These are phyloP conservation scores for Lachnellula suecica DNA, from an alignment of 2,329 filamentous ascomycete species.

Conservation along the genomic window DNA sequence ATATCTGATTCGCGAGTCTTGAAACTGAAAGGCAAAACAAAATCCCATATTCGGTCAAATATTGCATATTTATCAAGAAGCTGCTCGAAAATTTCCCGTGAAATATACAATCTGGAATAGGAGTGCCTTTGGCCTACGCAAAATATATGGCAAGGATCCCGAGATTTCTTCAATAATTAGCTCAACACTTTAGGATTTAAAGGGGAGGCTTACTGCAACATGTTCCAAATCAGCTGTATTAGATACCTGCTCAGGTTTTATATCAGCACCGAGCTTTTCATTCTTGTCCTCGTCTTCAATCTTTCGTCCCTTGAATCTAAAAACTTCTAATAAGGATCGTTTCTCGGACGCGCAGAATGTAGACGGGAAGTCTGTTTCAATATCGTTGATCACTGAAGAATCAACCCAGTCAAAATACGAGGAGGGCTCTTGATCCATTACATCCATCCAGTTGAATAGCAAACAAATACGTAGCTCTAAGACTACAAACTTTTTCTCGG, in stretches of 20 bases:
- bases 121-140: slow-evolving; percentile 15
- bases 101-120: slow-evolving; percentile 12
- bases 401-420: slow-evolving; percentile 4
- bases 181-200: neutral
- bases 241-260: neutral
- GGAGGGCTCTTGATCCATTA: neutral
- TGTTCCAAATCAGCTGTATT: neutral
- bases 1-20: slow-evolving; percentile 15
- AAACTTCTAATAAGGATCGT: neutral
- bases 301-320: neutral
- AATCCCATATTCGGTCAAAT: slow-evolving; percentile 17
- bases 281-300: neutral
- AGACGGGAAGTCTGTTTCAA: slow-evolving; percentile 2
- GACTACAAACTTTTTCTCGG: too few relatives aligned
- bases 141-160: slow-evolving; percentile 15
- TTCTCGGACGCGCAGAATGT: slow-evolving; percentile 3
- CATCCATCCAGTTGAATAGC: too few relatives aligned
- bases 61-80: slow-evolving; percentile 7
- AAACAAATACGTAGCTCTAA: too few relatives aligned
- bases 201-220: neutral
- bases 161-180: neutral
- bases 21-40: slow-evolving; percentile 17
- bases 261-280: neutral
- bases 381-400: neutral
- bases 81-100: slow-evolving; percentile 5